Base-by-base conservation (phyloP, 768 basidiomycete genomes). In the Hygrophorus pudorinus region DNA sequence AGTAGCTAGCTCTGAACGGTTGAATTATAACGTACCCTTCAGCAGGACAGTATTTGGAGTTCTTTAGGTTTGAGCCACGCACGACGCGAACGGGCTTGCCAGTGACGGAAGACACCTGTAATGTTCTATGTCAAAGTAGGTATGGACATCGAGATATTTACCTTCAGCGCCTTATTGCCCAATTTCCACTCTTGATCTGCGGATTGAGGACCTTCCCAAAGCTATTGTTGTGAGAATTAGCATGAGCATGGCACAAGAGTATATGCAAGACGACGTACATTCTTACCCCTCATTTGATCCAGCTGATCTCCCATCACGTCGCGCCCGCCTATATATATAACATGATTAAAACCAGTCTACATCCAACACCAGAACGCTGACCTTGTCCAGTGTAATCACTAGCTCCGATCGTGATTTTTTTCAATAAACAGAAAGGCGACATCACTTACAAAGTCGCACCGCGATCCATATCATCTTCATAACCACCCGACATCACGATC, bases 51-150 rank as follows among this genome's bases (percentile, higher is more conserved):
- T 41, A 41, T 9, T 24, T 12, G 5, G 40, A 41, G 14, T 41
- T 24, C 24, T 24, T 30, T 3, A 41, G 12, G 2, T 41, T 41
- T 5, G 12, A 30, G 8, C 40, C 27, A 30, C 40, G 40, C 11
- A 41, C 14, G n/a, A 41, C 40, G 27, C 40, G 40, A n/a, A 41
- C 40, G 14, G 40, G 40, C 14, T 24, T 24, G 6, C 40, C 40
- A 12, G 40, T 41, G 5, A 24, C 21, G 9, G 14, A 21, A 13
- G 40, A 41, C 4, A 41, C 31, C 40, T 41, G 24, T 7, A 24
- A 24, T 7, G 24, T 3, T 24, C 24, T 3, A 28, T 2, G n/a
- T n/a, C 16, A 9, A 28, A 9, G 20, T 41, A 29, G 6, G 6
- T 24, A 28, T 8, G 21, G 24, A 28, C 12, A 12, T 29, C 8